Base-by-base conservation (phyloP, 441 rosid species). In the Euphorbia schlechtendalii region DNA sequence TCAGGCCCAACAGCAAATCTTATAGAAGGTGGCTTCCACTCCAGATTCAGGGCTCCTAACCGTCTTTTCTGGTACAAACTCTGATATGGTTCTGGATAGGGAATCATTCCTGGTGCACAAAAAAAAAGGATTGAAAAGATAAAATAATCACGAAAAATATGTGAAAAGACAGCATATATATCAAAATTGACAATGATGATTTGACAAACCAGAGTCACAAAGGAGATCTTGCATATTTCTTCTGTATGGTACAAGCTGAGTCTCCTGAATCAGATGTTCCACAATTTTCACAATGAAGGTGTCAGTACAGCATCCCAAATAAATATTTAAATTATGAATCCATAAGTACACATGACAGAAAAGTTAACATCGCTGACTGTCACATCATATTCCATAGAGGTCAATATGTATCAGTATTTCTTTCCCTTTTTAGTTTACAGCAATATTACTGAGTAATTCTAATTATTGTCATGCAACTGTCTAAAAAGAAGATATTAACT, bases 171-270 rank as follows among this genome's bases (percentile, higher is more conserved):
- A 67, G 68, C 61, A 32, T 62, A 49, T 34, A 38, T 49, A 69
- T 61, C 66, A 67, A 28, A 56, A 61, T 61, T 61, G 15, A 15
- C 57, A 51, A n/a, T 61, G 76, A 15, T 59, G 21, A 52, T 68
- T 63, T 66, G 70, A 68, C 27, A 83, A 70, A 94, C 99, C 96
- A 68, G 96, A 89, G 75, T 94, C 99, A 65, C 99, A 94, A 63
- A 94, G 96, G 59, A 86, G 88, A 83, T 94, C 99, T 82, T 91
- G 96, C 87, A 94, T 77, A 80, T 94, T 94, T 77, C 99, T 85
- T n/a, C 89, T 83, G 69, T 84, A 89, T 20, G 99, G 87, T 67
- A 74, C 75, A 72, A 87, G 86, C 76, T 94, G 99, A 69, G 99
- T 89, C 86, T 94, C 98, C 99, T 94, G 86, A 73, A 80, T 71